Conservation (phyloP, 768 basidiomycete species). For the Hortiboletus campestris region DNA sequence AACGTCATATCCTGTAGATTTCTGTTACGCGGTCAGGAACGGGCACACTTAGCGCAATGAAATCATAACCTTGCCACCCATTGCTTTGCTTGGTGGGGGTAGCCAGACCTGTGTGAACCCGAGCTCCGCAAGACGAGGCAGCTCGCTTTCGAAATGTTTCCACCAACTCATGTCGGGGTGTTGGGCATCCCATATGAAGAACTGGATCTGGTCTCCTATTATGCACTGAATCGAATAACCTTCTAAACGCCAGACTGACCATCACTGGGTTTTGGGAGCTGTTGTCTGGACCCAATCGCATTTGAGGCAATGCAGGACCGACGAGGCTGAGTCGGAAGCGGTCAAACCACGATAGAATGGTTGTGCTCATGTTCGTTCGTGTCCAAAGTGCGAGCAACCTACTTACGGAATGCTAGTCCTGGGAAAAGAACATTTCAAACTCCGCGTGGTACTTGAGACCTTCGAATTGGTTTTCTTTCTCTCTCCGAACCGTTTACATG, state of each 20-base stretch:
- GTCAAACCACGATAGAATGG: constrained; percentile 21
- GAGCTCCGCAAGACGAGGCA: constrained; percentile 59
- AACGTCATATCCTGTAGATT: constrained; percentile 79
- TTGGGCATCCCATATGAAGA: constrained; percentile 78
- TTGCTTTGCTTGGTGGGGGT: constrained; percentile 81
- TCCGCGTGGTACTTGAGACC: constrained; percentile 21
- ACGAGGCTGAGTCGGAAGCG: constrained; percentile 20
- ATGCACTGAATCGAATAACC: background rate
- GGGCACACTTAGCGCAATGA: background rate
- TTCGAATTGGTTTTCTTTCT: background rate
- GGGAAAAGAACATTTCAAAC: constrained; percentile 14
- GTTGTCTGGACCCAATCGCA: constrained; percentile 58
- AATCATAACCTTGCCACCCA: constrained; percentile 43
- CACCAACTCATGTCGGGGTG: constrained; percentile 72
- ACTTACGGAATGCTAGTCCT: no score
- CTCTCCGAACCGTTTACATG: constrained; percentile 38
- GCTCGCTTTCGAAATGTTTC: constrained; percentile 66
- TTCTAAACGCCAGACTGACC: constrained; percentile 41
- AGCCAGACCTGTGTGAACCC: constrained; percentile 84
- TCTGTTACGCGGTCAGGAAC: constrained; percentile 36
- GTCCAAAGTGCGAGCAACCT: background rate
- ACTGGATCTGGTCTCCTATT: constrained; percentile 55
- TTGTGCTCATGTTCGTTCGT: constrained; percentile 10
- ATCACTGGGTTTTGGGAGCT: constrained; percentile 58
- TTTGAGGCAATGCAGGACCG: constrained; percentile 49